phyloP scores from a whole-genome alignment of 129 eudicot species.

The Gnaphalium uliginosum region DNA sequence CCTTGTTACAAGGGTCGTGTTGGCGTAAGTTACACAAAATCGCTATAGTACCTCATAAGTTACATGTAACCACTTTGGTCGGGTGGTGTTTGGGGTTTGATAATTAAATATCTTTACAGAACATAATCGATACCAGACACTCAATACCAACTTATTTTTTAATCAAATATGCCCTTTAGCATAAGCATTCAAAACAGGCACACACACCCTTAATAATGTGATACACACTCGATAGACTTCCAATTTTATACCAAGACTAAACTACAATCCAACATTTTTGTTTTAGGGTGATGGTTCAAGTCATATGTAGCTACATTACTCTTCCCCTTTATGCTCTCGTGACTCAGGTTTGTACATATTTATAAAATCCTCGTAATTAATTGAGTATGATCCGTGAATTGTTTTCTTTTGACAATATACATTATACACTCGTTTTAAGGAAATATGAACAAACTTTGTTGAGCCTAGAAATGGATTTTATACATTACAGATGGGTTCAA shows the following conservation, averaged over 20 bases:
- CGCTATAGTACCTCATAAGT: not conserved
- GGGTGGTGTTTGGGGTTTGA: not conserved
- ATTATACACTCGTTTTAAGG: not conserved
- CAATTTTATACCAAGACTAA: not conserved
- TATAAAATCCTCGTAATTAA: not conserved
- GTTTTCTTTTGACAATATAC: not conserved
- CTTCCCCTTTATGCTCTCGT: constrained; percentile 59
- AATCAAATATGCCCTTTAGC: too few species aligned
- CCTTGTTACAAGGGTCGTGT: constrained; percentile 36
- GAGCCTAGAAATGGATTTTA: not conserved
- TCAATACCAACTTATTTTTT: not conserved
- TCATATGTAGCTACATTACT: constrained; percentile 55
- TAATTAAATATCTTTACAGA: too few species aligned
- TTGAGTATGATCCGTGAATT: not conserved
- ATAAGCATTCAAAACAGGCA: too few species aligned
- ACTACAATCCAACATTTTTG: not conserved
- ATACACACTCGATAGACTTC: not conserved
- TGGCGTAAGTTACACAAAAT: constrained; percentile 41
- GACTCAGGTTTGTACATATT: constrained; percentile 38
- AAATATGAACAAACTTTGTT: not conserved
- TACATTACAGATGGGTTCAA: constrained; percentile 52
- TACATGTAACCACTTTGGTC: constrained; percentile 2
- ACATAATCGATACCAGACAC: too few species aligned
- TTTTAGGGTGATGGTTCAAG: constrained; percentile 45
- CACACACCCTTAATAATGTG: not conserved